phyloP scores from a whole-genome alignment of 2,329 filamentous ascomycete genomes.

The Venturia nashicola region DNA sequence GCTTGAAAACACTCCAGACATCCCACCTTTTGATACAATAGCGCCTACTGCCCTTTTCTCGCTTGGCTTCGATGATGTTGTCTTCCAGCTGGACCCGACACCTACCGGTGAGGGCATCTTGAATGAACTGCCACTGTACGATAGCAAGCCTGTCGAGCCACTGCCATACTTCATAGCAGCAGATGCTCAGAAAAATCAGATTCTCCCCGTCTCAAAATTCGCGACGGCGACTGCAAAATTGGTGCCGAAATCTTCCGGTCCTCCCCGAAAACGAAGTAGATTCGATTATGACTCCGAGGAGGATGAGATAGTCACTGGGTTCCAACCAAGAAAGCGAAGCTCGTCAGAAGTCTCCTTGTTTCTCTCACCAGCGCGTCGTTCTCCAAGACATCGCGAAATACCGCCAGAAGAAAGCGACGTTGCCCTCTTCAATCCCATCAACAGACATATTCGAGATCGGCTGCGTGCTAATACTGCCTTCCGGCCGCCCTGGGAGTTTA shows the following conservation, averaged over 20 bases:
- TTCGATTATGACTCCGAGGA: conserved; percentile 71
- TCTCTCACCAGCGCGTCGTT: conserved; percentile 24
- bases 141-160: conserved; percentile 34
- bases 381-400: conserved; percentile 36
- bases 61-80: conserved; percentile 68
- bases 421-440: conserved; percentile 78
- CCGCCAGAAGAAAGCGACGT: conserved; percentile 63
- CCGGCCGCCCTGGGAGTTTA: conserved; percentile 78
- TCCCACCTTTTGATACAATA: conserved; percentile 29
- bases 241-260: conserved; percentile 51
- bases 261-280: conserved; percentile 66
- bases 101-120: conserved; percentile 65
- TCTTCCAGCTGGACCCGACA: conserved; percentile 65
- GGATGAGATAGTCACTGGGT: conserved; percentile 14
- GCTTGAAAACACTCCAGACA: conserved; percentile 16
- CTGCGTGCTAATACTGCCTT: conserved; percentile 88
- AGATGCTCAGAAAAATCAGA: conserved; percentile 39
- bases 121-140: conserved; percentile 70
- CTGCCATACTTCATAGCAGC: conserved; percentile 34
- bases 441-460: conserved; percentile 78
- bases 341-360: conserved; percentile 31
- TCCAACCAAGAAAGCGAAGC: conserved; percentile 24
- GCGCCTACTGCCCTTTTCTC: conserved; percentile 72
- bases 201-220: conserved; percentile 76
- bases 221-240: conserved; percentile 72